These are phyloP conservation scores for Brassica nigra DNA, from an alignment of 345 rosid species.

Conservation along the genomic window DNA sequence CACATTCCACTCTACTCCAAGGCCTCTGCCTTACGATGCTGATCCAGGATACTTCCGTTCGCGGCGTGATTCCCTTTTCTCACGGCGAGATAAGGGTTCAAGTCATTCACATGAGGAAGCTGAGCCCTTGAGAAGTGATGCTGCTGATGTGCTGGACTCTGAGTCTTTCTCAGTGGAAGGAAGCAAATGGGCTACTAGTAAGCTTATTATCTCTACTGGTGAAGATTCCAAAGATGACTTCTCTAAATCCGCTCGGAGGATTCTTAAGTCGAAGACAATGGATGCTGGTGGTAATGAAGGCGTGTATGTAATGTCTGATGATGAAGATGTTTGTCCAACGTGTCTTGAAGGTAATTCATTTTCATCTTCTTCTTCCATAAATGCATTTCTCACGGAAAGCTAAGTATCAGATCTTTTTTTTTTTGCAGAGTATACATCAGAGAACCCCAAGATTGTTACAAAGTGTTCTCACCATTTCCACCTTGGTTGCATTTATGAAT, in stretches of 20 bases:
- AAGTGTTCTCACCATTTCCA: constrained; percentile 96
- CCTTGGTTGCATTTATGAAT: constrained; percentile 96
- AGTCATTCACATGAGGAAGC: constrained; percentile 84
- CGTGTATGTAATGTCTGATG: constrained; percentile 62
- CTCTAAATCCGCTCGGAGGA: constrained; percentile 54
- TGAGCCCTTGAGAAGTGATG: constrained; percentile 71
- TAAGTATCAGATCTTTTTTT: not conserved
- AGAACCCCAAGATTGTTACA: constrained; percentile 90
- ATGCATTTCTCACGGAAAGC: constrained; percentile 18
- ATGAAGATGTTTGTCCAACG: constrained; percentile 96
- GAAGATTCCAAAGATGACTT: constrained; percentile 66
- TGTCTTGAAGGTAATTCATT: constrained; percentile 85
- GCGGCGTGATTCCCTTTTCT: constrained; percentile 61
- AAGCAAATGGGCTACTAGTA: constrained; percentile 57
- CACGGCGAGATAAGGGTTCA: constrained; percentile 86
- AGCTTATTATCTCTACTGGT: constrained; percentile 40
- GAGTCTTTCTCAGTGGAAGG: constrained; percentile 58
- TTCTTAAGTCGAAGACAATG: constrained; percentile 50
- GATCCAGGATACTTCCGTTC: constrained; percentile 63
- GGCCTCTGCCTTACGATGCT: constrained; percentile 93
- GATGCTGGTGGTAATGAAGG: constrained; percentile 49
- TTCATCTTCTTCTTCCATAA: not conserved
- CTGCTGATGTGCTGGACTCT: constrained; percentile 54
- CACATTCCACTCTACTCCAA: constrained; percentile 81
- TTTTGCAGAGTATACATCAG: constrained; percentile 79